Evolutionary conservation across 2,329 filamentous ascomycete species (phyloP).

Genomic region (Penicillium fuscoglaucum): DNA sequence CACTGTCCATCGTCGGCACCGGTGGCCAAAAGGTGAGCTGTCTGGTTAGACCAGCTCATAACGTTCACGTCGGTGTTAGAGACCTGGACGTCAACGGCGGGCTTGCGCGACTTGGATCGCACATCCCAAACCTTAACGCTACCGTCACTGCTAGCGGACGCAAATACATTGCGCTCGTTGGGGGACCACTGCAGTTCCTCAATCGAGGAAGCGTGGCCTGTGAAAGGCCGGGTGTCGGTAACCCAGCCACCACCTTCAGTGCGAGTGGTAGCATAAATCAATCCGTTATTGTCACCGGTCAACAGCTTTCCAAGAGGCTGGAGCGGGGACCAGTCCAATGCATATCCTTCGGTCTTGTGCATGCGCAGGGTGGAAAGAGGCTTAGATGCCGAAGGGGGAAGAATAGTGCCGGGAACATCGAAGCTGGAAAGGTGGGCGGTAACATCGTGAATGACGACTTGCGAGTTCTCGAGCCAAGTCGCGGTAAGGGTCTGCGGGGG

Average conservation of each 20-base stretch:
- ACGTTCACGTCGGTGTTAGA: constrained; percentile 90
- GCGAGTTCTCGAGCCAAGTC: constrained; percentile 84
- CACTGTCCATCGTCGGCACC: constrained; percentile 92
- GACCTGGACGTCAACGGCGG: constrained; percentile 83
- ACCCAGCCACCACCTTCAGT: constrained; percentile 87
- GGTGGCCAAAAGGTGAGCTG: constrained; percentile 83
- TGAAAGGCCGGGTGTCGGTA: constrained; percentile 79
- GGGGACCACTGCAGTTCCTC: constrained; percentile 98
- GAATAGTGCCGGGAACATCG: constrained; percentile 78
- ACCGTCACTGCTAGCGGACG: constrained; percentile 89
- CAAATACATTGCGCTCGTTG: constrained; percentile 87
- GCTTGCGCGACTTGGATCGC: constrained; percentile 81
- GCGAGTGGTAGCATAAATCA: constrained; percentile 84
- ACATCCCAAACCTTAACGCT: constrained; percentile 96
- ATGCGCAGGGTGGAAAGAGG: constrained; percentile 83
- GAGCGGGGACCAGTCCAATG: constrained; percentile 90
- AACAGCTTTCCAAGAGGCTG: constrained; percentile 79
- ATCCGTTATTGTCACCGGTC: constrained; percentile 86
- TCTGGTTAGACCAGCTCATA: constrained; percentile 89
- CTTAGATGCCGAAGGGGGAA: constrained; percentile 82
- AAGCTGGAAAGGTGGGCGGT: constrained; percentile 86
- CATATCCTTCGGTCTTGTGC: constrained; percentile 93
- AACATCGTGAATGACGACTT: constrained; percentile 91
- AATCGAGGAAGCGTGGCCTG: constrained; percentile 79
- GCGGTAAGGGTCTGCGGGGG: constrained; percentile 83